Evolutionary conservation across 306 rosid genomes (phyloP), one percentile per base, ranked within the genome.

Genomic region (Luffa aegyptiaca): DNA sequence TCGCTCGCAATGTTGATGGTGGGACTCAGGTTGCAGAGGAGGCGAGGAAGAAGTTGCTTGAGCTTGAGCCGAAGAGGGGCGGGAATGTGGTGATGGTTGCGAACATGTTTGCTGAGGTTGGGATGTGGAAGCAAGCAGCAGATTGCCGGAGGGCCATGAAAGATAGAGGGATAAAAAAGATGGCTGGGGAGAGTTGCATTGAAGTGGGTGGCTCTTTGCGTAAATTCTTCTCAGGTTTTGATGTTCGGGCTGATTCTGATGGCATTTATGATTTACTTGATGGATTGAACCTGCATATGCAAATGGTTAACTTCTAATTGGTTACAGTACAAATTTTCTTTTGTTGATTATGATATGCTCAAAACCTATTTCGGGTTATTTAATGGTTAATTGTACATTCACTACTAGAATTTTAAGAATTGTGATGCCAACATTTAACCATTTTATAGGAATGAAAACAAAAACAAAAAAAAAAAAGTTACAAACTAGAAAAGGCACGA

Each of bases 51-150:
- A 91, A 48, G 82, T 65, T 95, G 86, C 95, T 95, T 80, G 68
- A 74, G 76, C 77, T 90, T 84, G 96, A 95, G 92, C 97, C 97
- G 8, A 89, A 84, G 81, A 89, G 97, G 79, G 87, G 93, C 57
- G 94, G 91, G 66, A 95, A 95, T 81, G 84, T 90, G 3, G 89
- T 91, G 83, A 90, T 95, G 84, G 91, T 87, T 51, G 96, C 98
- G 36, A 95, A 95, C 84, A 83, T 86, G 91, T 95, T 86, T 78
- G 90, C 97, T 18, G 97, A 91, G 83, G 83, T 59, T 44, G 97
- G 98, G 71, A 88, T 85, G 97, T 95, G 98, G 98, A 93, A 95
- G 41, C 82, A 89, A 53, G 98, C 93, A 1, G 96, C 88, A 8
- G 87, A 84, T 49, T 85, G 88, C 72, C 88, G 98, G 80, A 90